These are phyloP conservation scores for thale cress (Arabidopsis thaliana) DNA, from an alignment of 345 rosid species.

Conservation along the genomic window TAIR10.1 NC_003076.8:16822001-16822500, in stretches of 20 bases:
- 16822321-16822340: slow-evolving; percentile 35
- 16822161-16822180: slow-evolving; percentile 95
- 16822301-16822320: slow-evolving; percentile 10
- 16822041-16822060: slow-evolving; percentile 17
- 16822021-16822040: slow-evolving; percentile 22
- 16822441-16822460: slow-evolving; percentile 93
- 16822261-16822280: slow-evolving; percentile 23
- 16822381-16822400: neutral
- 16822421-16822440: slow-evolving; percentile 15
- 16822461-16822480: slow-evolving; percentile 99
- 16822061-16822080: slow-evolving; percentile 76
- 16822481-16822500: slow-evolving; percentile 92
- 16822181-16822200: slow-evolving; percentile 94
- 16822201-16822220: slow-evolving; percentile 28
- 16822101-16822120: slow-evolving; percentile 87
- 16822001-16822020: slow-evolving; percentile 75
- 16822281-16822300: slow-evolving; percentile 1
- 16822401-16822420: slow-evolving; percentile 9
- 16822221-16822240: slow-evolving; percentile 22
- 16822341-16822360: slow-evolving; percentile 42
- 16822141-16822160: slow-evolving; percentile 94
- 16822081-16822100: slow-evolving; percentile 99
- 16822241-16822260: neutral
- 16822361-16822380: slow-evolving; percentile 6
- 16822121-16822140: slow-evolving; percentile 86